Conservation (phyloP, 1,284 basidiomycete species). For the Cryptococcus deneoformans region DNA sequence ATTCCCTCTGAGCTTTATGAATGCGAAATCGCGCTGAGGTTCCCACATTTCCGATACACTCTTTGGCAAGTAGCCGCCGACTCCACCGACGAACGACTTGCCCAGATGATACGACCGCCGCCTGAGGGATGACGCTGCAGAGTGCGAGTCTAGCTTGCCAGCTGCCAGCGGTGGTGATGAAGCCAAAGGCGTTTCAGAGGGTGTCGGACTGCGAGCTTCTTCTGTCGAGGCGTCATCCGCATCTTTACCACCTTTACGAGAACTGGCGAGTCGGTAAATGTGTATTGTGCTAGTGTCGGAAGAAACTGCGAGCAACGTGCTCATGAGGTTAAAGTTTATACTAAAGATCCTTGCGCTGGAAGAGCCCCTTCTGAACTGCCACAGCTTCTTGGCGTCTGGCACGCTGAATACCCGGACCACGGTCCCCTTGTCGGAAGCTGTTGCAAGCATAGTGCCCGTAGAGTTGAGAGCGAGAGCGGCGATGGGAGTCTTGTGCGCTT, state of each 20-base stretch:
- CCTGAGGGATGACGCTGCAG: slow-evolving; percentile 39
- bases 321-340: slow-evolving; percentile 87
- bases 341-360: slow-evolving; percentile 83
- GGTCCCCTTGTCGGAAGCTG: slow-evolving; percentile 92
- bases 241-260: slow-evolving; percentile 1
- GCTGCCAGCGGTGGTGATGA: slow-evolving; percentile 23
- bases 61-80: slow-evolving; percentile 87
- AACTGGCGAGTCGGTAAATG: slow-evolving; percentile 75
- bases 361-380: slow-evolving; percentile 90
- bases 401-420: slow-evolving; percentile 94
- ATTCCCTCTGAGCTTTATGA: slow-evolving; percentile 80
- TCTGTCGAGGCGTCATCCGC: slow-evolving; percentile 10
- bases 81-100: slow-evolving; percentile 71
- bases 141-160: slow-evolving; percentile 9
- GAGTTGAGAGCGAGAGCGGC: slow-evolving; percentile 84
- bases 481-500: slow-evolving; percentile 94
- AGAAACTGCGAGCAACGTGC: slow-evolving; percentile 80
- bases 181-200: slow-evolving; percentile 28
- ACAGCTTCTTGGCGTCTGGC: slow-evolving; percentile 77
- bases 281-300: slow-evolving; percentile 96
- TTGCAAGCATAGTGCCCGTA: slow-evolving; percentile 86
- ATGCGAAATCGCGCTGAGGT: slow-evolving; percentile 87
- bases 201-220: slow-evolving; percentile 18
- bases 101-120: slow-evolving; percentile 72
- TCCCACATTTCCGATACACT: slow-evolving; percentile 97